Evolutionary conservation across 2,329 filamentous ascomycete genomes (phyloP), one percentile per base, ranked within the genome.

Genomic region (Epichloe amarillans): DNA sequence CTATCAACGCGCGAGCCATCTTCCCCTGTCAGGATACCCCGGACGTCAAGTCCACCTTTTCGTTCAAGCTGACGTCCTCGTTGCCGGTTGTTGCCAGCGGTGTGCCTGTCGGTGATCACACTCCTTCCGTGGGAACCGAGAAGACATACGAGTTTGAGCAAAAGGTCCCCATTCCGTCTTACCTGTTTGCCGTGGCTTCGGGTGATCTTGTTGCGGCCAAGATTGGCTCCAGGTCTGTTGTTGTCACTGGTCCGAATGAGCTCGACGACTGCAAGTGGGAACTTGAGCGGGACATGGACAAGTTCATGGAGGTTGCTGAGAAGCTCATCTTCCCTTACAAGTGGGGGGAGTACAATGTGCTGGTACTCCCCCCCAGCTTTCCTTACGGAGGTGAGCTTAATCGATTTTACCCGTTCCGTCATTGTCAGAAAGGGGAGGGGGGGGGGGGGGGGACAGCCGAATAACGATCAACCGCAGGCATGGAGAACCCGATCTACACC

Each of bases 21-120:
- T 95, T 97, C 67, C 93, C 93, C 6, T 97, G 91, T 69, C 91
- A 97, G 71, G 93, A 98, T 64, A 97, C 93, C 1, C 93, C 93
- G 3, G 91, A 96, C 65, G 86, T 96, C 61, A 98, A 98, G 73
- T 89, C 87, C n/a, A 94, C 89, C 1, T 89, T 90, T 68, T 82
- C 83, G 55, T 96, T 96, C 72, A 86, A 84, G 61, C 84, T 98
- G 62, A 83, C 82, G 26, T 96, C 89, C 23, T 82, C 85, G 5
- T 77, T 95, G 14, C 88, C 89, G 0, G 90, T 96, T n/a, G 80
- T 97, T 51, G 90, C 91, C 35, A 95, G 88, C 61, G 93, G 93
- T 50, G 76, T 97, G 17, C 69, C 75, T 5, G 71, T 73, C 15
- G 67, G 67, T 33, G 64, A 69, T 48, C 68, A 74, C 42, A 66